phyloP scores from a whole-genome alignment of 805 yeast species.

The Hermanozyma aechmeae region DNA sequence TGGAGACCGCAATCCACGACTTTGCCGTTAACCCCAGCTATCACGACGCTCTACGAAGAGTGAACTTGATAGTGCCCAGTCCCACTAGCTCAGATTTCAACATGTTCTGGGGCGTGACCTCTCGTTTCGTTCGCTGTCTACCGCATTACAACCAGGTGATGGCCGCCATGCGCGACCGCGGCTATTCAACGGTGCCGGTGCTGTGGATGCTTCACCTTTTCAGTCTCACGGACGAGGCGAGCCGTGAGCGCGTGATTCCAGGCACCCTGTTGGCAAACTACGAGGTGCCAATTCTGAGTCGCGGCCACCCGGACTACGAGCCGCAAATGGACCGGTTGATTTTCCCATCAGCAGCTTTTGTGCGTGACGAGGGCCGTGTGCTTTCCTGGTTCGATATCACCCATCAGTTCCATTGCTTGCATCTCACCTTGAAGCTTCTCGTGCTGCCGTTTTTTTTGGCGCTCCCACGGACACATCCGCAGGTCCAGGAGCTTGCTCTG shows the following conservation, averaged over 20 bases:
- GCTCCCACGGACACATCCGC: conserved; percentile 14
- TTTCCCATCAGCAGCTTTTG: neutral
- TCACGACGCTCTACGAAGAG: neutral
- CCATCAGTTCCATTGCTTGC: conserved; percentile 7
- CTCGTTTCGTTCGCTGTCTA: neutral
- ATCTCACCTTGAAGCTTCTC: conserved; percentile 6
- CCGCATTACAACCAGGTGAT: neutral
- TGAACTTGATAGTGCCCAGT: neutral
- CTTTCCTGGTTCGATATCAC: conserved; percentile 10
- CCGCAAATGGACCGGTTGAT: no score
- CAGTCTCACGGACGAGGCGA: neutral
- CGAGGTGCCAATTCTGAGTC: no score
- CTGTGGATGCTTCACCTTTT: neutral
- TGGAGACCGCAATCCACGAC: neutral
- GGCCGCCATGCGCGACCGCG: neutral
- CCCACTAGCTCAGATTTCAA: neutral
- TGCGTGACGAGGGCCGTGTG: neutral
- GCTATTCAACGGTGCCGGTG: neutral
- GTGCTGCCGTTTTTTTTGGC: conserved; percentile 6
- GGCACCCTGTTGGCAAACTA: neutral
- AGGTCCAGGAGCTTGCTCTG: conserved; percentile 14
- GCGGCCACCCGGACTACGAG: no score
- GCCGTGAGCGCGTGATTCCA: neutral
- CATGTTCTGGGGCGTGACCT: neutral
- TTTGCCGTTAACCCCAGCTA: neutral